Evolutionary conservation across 345 rosid genomes (phyloP).

Genomic region (Hibiscus trionum): DNA sequence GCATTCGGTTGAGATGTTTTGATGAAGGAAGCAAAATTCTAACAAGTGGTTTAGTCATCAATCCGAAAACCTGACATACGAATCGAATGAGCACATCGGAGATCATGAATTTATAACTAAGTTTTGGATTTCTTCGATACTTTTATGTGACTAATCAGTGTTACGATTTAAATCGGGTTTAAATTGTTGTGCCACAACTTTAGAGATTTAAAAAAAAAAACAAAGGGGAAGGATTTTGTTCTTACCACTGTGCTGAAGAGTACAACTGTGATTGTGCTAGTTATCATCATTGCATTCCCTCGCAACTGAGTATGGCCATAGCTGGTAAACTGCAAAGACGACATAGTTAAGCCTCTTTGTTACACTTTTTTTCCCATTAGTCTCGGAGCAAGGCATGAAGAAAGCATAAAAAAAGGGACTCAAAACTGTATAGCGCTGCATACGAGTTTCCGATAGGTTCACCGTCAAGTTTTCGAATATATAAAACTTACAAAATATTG

Average conservation of each 20-base stretch:
- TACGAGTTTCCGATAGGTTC: neutral
- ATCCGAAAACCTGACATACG: slow-evolving; percentile 62
- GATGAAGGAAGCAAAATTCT: slow-evolving; percentile 61
- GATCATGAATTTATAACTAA: neutral
- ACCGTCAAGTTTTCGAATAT: too few species aligned
- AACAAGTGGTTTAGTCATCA: slow-evolving; percentile 75
- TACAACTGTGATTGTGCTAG: slow-evolving; percentile 89
- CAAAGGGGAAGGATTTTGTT: neutral
- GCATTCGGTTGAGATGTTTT: slow-evolving; percentile 35
- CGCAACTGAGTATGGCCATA: slow-evolving; percentile 52
- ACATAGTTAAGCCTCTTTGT: neutral
- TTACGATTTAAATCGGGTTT: neutral
- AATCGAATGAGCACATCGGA: neutral
- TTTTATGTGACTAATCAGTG: neutral
- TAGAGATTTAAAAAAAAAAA: neutral
- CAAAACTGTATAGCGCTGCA: neutral
- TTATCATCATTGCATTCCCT: slow-evolving; percentile 82
- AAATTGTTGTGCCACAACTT: neutral
- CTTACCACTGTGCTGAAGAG: slow-evolving; percentile 91
- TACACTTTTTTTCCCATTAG: neutral
- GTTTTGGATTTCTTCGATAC: neutral
- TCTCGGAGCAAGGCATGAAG: neutral
- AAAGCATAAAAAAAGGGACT: neutral
- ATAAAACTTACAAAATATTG: too few species aligned
- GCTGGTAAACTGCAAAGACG: slow-evolving; percentile 50